Conservation (phyloP, 352 stramenopile species). For the Phytophthora sp. region DNA sequence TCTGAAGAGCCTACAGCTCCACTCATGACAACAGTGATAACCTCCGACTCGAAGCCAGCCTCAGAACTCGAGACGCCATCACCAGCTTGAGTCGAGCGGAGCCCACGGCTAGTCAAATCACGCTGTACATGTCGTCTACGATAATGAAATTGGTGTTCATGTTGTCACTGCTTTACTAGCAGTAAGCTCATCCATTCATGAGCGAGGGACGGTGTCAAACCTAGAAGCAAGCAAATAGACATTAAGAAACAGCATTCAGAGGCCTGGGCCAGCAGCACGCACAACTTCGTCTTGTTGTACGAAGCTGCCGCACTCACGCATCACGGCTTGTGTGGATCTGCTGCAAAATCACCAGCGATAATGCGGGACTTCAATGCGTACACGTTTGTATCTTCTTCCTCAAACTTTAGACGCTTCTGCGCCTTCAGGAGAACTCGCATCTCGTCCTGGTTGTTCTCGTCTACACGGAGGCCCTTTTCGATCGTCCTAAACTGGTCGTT, state of each 20-base stretch:
- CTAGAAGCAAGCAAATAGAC: too few species aligned
- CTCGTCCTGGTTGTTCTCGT: slow-evolving; percentile 35
- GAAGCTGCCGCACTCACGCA: slow-evolving; percentile 3
- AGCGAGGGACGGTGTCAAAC: too few species aligned
- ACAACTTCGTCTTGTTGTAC: slow-evolving; percentile 9
- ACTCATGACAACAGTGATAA: slow-evolving; percentile 19
- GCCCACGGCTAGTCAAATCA: neutral
- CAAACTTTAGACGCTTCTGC: slow-evolving; percentile 47
- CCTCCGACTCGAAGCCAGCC: neutral
- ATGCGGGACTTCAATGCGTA: slow-evolving; percentile 30
- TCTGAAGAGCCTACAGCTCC: slow-evolving; percentile 18
- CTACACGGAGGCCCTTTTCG: slow-evolving; percentile 34
- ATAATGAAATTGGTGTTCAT: slow-evolving; percentile 8
- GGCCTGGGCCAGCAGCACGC: too few species aligned
- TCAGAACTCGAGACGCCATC: slow-evolving; percentile 1
- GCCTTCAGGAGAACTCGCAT: slow-evolving; percentile 51
- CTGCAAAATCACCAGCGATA: slow-evolving; percentile 17
- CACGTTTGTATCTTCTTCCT: slow-evolving; percentile 45
- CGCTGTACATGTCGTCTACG: too few species aligned
- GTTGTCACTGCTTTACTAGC: too few species aligned
- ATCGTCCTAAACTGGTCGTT: slow-evolving; percentile 38
- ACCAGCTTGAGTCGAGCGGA: neutral
- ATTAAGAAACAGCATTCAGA: too few species aligned
- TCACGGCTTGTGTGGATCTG: slow-evolving; percentile 16
- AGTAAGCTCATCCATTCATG: too few species aligned